Evolutionary conservation across 2,329 filamentous ascomycete genomes (phyloP), one percentile per base, ranked within the genome.

Genomic region (Fusarium newnesense): DNA sequence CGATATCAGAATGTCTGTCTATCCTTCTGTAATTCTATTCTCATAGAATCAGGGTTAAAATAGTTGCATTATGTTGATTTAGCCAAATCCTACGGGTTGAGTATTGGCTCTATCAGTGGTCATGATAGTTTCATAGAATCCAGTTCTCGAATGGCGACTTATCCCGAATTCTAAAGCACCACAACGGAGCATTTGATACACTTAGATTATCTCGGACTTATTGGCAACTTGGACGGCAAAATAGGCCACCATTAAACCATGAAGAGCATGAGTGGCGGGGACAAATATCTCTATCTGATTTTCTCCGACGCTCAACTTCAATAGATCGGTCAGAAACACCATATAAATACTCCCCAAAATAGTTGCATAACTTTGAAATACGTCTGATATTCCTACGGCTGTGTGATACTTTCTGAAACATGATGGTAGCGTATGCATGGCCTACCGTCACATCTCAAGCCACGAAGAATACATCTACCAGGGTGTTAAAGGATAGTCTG

Each of bases 1-100:
- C 3, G 9, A 3, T 21, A 21, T 30, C 3, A 5, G 8, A 24
- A 26, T 24, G 2, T 36, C 9, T 26, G 2, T 30, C 18, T 15
- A 10, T 47, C 13, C 7, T 13, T 50, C 12, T 4, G 9, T 12
- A 10, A 44, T 28, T 53, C 24, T 21, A 7, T 21, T 37, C 32
- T 53, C 4, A 6, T 53, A 15, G 9, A 11, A 53, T 24, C 12
- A 9, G 18, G 6, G 2, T 16, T 13, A 21, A 21, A 2, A n/a
- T 4, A 52, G 9, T 16, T 39, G 3, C 4, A 12, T 15, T 28
- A 5, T 4, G 2, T 28, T 39, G 19, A 7, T 39, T 15, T 21
- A 5, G 34, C 24, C 19, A 37, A 21, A 39, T 1, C 10, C 50
- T 39, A 18, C 7, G 3, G n/a, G 13, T 12, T 37, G 13, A 21